These are phyloP conservation scores for Quercus berberidifolia DNA, from an alignment of 306 rosid species.

Conservation along the genomic window DNA sequence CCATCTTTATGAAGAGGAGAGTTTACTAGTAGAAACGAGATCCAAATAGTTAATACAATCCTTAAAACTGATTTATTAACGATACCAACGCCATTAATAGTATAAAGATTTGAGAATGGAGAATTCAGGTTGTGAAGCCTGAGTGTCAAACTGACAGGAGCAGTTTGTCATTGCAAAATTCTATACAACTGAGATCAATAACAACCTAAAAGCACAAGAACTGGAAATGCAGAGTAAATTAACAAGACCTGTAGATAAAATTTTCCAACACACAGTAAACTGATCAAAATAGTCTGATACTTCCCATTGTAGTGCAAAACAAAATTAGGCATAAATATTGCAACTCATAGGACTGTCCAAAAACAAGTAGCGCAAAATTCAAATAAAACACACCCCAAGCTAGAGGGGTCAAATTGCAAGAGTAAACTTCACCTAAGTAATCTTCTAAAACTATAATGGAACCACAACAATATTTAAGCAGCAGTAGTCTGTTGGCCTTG, in stretches of 20 bases:
- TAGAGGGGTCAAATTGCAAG: neutral
- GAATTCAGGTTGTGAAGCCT: no score
- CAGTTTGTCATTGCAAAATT: neutral
- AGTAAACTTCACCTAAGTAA: constrained; percentile 12
- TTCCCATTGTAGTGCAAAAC: neutral
- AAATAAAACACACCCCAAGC: neutral
- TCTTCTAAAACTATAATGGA: constrained; percentile 14
- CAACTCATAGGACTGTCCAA: constrained; percentile 4
- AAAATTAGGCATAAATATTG: neutral
- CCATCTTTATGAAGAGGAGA: no score
- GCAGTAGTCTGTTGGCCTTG: constrained; percentile 42
- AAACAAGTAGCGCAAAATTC: neutral
- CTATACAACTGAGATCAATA: neutral
- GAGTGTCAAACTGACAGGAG: no score
- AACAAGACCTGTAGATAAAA: neutral
- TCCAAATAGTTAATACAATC: no score
- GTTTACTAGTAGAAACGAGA: no score
- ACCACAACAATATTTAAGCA: constrained; percentile 14
- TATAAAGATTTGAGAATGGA: no score
- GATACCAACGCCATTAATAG: no score
- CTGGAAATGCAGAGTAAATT: neutral
- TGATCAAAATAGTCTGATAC: neutral
- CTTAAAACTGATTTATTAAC: no score
- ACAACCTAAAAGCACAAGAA: neutral
- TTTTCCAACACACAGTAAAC: neutral